Evolutionary conservation across 1,139 yeast species (phyloP).

Genomic region (Yamadazyma aaseri): DNA sequence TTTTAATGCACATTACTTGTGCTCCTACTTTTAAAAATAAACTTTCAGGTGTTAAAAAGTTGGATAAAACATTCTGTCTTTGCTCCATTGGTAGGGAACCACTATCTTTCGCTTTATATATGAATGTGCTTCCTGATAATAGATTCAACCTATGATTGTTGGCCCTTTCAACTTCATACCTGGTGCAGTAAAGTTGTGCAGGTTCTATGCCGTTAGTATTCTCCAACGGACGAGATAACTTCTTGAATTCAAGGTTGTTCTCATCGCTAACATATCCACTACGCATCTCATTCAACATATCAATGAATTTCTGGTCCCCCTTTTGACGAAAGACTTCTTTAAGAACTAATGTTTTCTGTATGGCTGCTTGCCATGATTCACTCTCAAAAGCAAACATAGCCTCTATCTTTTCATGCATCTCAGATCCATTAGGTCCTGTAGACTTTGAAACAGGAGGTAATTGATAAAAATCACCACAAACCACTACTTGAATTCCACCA

Average conservation of each 20-base stretch:
- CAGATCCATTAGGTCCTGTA: constrained; percentile 23
- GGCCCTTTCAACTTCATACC: constrained; percentile 81
- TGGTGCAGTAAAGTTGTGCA: constrained; percentile 81
- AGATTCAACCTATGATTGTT: constrained; percentile 55
- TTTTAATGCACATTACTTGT: constrained; percentile 95
- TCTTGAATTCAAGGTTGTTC: constrained; percentile 55
- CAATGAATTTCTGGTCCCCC: constrained; percentile 74
- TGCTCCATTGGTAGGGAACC: constrained; percentile 53
- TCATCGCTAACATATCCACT: constrained; percentile 60
- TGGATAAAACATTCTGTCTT: constrained; percentile 48
- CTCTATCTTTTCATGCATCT: constrained; percentile 18
- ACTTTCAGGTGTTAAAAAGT: constrained; percentile 68
- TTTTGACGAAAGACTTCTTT: constrained; percentile 88
- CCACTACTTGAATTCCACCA: constrained; percentile 84
- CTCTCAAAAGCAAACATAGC: constrained; percentile 76
- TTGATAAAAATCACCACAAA: constrained; percentile 91
- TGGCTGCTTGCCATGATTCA: constrained; percentile 64
- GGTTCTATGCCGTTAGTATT: constrained; percentile 75
- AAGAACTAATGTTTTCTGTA: constrained; percentile 65
- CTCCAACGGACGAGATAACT: constrained; percentile 53
- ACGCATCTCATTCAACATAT: constrained; percentile 87
- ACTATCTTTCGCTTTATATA: constrained; percentile 60
- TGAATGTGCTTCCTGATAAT: constrained; percentile 48
- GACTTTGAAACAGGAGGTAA: constrained; percentile 71
- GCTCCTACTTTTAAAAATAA: constrained; percentile 75